phyloP scores from a whole-genome alignment of 129 eudicot species.

The Helianthus tuberosus region DNA sequence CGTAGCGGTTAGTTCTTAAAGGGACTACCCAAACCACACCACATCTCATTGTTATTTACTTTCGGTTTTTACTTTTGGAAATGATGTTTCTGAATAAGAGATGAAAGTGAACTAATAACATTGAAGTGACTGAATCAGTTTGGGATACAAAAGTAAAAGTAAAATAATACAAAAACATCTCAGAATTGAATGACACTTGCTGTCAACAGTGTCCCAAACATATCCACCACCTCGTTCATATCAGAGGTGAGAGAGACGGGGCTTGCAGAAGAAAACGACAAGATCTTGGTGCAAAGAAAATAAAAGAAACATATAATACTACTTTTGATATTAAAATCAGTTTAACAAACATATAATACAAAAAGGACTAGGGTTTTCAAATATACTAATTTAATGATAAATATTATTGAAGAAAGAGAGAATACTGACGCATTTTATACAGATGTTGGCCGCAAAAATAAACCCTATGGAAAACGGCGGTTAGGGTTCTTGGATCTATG shows the following conservation, averaged over 20 bases:
- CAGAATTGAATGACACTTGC: slow-evolving; percentile 38
- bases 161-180: slow-evolving; percentile 13
- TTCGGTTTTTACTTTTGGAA: not conserved
- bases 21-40: too few species aligned
- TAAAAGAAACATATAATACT: slow-evolving; percentile 7
- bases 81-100: slow-evolving; percentile 11
- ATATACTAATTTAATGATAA: not conserved
- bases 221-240: slow-evolving; percentile 29
- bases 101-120: slow-evolving; percentile 33
- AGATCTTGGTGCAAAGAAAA: slow-evolving; percentile 30
- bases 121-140: slow-evolving; percentile 68
- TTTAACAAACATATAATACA: slow-evolving; percentile 18
- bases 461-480: slow-evolving; percentile 43
- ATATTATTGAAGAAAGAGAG: slow-evolving; percentile 3
- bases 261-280: slow-evolving; percentile 49
- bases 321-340: slow-evolving; percentile 22
- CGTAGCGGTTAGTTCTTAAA: too few species aligned
- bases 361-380: slow-evolving; percentile 2
- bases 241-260: slow-evolving; percentile 3
- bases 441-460: slow-evolving; percentile 44
- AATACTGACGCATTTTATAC: slow-evolving; percentile 36
- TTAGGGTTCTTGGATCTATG: slow-evolving; percentile 43
- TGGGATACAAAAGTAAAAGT: slow-evolving; percentile 29
- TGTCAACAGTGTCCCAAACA: slow-evolving; percentile 34
- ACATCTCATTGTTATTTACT: too few species aligned